Conservation (phyloP, 2,329 filamentous ascomycete species). For the Xylaria arbuscula region DNA sequence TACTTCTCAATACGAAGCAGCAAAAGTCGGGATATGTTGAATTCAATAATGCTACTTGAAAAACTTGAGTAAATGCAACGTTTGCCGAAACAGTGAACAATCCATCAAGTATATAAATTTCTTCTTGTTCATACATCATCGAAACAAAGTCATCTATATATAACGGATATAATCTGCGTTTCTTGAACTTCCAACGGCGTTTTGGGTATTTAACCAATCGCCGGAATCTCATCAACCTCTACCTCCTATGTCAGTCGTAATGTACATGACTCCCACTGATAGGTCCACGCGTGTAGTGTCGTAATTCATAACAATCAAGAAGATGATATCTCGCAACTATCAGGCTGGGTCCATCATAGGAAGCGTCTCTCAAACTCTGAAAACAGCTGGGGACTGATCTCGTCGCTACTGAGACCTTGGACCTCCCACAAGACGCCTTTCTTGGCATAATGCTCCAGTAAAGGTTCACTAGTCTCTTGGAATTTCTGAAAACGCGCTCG, state of each 20-base stretch:
- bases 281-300: background rate
- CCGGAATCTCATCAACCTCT: background rate
- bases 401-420: conserved; percentile 88
- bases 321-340: background rate
- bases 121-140: conserved; percentile 4
- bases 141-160: conserved; percentile 4
- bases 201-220: conserved; percentile 3
- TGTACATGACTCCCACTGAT: conserved; percentile 19
- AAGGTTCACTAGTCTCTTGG: conserved; percentile 83
- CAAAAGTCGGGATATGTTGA: conserved; percentile 10
- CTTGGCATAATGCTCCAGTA: conserved; percentile 89
- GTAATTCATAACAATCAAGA: background rate
- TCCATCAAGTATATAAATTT: background rate
- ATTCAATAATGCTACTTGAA: conserved; percentile 1
- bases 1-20: background rate
- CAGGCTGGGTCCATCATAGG: conserved; percentile 31
- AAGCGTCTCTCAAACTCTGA: conserved; percentile 85
- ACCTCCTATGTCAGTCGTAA: background rate
- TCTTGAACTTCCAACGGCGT: background rate
- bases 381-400: conserved; percentile 92
- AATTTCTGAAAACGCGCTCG: conserved; percentile 83
- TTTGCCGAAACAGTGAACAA: background rate
- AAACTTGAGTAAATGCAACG: background rate
- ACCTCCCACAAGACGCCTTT: conserved; percentile 89
- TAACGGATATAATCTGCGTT: background rate